A percentile compares a stretch with the other conserved stretches of the same genome.
These are phyloP conservation scores for Clarireedia monteithiana DNA, from an alignment of 2,329 filamentous ascomycete genomes.

Conservation along the genomic window DNA sequence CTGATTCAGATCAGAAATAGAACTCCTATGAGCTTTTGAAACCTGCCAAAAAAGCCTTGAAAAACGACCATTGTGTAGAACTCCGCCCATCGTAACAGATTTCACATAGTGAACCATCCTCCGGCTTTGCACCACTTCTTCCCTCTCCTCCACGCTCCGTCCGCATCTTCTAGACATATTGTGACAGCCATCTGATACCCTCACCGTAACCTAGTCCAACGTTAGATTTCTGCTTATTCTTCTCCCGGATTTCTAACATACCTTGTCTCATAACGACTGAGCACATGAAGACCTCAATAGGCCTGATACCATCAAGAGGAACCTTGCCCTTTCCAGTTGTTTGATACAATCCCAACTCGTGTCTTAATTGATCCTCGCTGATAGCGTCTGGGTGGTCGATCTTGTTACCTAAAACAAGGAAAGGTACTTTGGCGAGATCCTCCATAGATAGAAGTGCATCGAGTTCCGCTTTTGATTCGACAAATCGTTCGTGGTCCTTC, in stretches of 20 bases:
- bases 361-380: constrained; percentile 88
- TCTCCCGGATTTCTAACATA: constrained; percentile 33
- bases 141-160: not conserved
- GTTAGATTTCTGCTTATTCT: constrained; percentile 13
- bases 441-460: constrained; percentile 95
- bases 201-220: constrained; percentile 64
- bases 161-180: constrained; percentile 63
- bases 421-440: constrained; percentile 90
- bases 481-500: constrained; percentile 91
- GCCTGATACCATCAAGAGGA: constrained; percentile 81
- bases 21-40: constrained; percentile 17
- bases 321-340: constrained; percentile 96
- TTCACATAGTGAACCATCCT: constrained; percentile 15
- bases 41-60: constrained; percentile 19
- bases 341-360: constrained; percentile 89
- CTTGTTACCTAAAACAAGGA: constrained; percentile 96
- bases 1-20: constrained; percentile 17
- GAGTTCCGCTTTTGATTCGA: constrained; percentile 93
- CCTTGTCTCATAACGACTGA: constrained; percentile 97
- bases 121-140: constrained; percentile 4
- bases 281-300: constrained; percentile 99
- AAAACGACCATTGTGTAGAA: constrained; percentile 28
- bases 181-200: constrained; percentile 83
- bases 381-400: constrained; percentile 97
- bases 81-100: constrained; percentile 27